A percentile compares a stretch with the other conserved stretches of the same genome.
phyloP scores from a whole-genome alignment of 345 rosid species.

The Citrus medica region DNA sequence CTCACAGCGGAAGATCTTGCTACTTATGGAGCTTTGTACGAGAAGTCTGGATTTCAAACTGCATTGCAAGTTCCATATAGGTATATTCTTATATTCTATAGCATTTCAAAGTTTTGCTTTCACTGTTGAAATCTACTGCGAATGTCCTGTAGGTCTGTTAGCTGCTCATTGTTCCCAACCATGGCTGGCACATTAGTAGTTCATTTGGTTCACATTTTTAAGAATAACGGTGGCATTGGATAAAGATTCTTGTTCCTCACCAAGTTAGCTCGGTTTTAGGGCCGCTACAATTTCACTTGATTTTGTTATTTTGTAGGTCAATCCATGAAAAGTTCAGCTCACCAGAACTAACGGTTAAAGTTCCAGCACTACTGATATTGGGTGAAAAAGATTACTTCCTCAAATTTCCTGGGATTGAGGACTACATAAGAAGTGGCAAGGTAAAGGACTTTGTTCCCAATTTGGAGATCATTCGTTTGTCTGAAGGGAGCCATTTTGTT shows the following conservation, averaged over 20 bases:
- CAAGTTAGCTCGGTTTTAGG: not conserved
- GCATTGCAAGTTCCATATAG: conserved; percentile 56
- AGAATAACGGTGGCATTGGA: too few species aligned
- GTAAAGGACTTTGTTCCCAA: conserved; percentile 44
- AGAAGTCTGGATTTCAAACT: conserved; percentile 56
- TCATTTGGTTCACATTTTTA: not conserved
- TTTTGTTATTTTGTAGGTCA: conserved; percentile 19
- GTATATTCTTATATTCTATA: conserved; percentile 14
- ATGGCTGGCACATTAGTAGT: not conserved
- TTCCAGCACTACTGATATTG: conserved; percentile 45
- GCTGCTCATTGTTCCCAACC: not conserved
- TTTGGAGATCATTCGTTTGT: conserved; percentile 40
- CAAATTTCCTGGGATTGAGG: conserved; percentile 48
- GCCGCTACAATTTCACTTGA: not conserved
- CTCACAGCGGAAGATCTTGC: conserved; percentile 51
- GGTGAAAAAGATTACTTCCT: conserved; percentile 49
- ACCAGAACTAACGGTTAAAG: conserved; percentile 29
- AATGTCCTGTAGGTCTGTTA: not conserved
- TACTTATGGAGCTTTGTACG: conserved; percentile 45
- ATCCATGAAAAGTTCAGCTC: conserved; percentile 16
- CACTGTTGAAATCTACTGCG: not conserved
- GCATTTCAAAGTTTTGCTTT: not conserved
- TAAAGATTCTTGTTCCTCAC: not conserved
- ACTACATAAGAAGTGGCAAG: conserved; percentile 38
- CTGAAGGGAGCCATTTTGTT: conserved; percentile 55